phyloP scores from a whole-genome alignment of 1,284 basidiomycete species.

The Boletellus deceptivus region DNA sequence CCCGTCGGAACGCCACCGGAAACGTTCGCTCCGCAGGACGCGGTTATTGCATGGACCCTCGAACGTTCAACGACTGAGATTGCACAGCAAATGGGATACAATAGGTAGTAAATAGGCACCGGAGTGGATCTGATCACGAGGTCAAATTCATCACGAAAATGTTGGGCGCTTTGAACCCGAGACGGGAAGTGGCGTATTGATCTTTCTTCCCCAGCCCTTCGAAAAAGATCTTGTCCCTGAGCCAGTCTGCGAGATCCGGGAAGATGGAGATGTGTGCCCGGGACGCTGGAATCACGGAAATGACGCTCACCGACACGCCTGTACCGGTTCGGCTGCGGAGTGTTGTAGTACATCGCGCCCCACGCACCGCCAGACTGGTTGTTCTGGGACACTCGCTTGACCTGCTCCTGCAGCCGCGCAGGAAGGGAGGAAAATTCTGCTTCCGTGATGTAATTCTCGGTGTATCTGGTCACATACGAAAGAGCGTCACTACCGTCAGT shows the following conservation, averaged over 20 bases:
- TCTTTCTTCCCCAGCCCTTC: constrained; percentile 63
- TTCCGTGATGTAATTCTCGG: constrained; percentile 64
- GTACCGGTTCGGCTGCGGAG: constrained; percentile 45
- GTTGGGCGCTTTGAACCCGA: constrained; percentile 75
- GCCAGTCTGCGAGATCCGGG: constrained; percentile 54
- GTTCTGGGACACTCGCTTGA: constrained; percentile 55
- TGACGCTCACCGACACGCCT: constrained; percentile 56
- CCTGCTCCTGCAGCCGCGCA: constrained; percentile 62
- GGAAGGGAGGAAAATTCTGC: constrained; percentile 60
- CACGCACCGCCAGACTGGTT: constrained; percentile 38
- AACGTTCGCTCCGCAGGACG: background rate
- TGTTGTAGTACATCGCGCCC: constrained; percentile 45
- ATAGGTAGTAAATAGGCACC: constrained; percentile 1
- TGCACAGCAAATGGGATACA: background rate
- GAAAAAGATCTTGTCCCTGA: constrained; percentile 68
- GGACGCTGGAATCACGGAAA: too few relatives aligned
- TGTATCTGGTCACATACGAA: constrained; percentile 48
- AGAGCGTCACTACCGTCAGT: constrained; percentile 6
- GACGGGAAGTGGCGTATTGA: constrained; percentile 51
- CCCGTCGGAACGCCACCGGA: too few relatives aligned
- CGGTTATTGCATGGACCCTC: background rate
- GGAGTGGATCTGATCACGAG: constrained; percentile 17
- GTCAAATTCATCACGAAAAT: constrained; percentile 61
- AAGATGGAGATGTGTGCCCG: constrained; percentile 2
- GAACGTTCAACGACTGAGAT: background rate